phyloP scores from a whole-genome alignment of 768 basidiomycete genomes.

The Termitomyces sp. region DNA sequence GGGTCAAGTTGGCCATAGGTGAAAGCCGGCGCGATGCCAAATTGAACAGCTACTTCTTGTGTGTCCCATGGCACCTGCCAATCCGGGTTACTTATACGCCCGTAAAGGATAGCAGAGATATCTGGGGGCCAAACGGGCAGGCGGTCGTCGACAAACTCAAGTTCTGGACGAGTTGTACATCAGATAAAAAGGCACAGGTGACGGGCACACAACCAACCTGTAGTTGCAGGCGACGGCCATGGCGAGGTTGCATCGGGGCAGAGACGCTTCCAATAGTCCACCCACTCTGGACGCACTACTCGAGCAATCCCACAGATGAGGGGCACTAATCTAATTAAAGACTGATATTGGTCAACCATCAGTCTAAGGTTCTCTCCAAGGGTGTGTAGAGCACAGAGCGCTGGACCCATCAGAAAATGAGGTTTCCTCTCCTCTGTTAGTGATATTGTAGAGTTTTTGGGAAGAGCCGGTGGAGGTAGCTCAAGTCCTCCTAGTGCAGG shows the following conservation, averaged over 20 bases:
- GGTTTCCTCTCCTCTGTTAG: constrained; percentile 24
- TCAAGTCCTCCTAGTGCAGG: constrained; percentile 46
- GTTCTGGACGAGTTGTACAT: constrained; percentile 23
- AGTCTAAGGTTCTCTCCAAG: constrained; percentile 71
- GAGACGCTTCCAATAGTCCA: constrained; percentile 88
- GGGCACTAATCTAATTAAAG: constrained; percentile 54
- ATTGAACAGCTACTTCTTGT: constrained; percentile 41
- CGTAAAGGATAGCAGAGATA: constrained; percentile 62
- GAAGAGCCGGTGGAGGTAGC: constrained; percentile 23
- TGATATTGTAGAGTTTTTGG: constrained; percentile 10
- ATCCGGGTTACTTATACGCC: constrained; percentile 59
- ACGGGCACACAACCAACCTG: constrained; percentile 31
- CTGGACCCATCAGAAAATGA: constrained; percentile 48
- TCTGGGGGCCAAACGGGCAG: constrained; percentile 80
- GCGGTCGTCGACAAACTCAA: constrained; percentile 59
- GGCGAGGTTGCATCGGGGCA: constrained; percentile 57
- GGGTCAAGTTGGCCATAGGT: constrained; percentile 65
- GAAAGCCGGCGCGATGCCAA: constrained; percentile 51
- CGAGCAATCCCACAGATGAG: constrained; percentile 61
- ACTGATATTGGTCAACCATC: constrained; percentile 49
- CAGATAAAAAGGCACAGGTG: neutral
- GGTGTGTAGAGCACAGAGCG: constrained; percentile 75
- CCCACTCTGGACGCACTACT: constrained; percentile 79
- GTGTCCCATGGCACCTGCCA: constrained; percentile 59
- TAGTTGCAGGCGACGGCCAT: constrained; percentile 53